A percentile compares a stretch with the other conserved stretches of the same genome.
Evolutionary conservation across 2,329 filamentous ascomycete species (phyloP).

Genomic region (Ophiostoma populinum): DNA sequence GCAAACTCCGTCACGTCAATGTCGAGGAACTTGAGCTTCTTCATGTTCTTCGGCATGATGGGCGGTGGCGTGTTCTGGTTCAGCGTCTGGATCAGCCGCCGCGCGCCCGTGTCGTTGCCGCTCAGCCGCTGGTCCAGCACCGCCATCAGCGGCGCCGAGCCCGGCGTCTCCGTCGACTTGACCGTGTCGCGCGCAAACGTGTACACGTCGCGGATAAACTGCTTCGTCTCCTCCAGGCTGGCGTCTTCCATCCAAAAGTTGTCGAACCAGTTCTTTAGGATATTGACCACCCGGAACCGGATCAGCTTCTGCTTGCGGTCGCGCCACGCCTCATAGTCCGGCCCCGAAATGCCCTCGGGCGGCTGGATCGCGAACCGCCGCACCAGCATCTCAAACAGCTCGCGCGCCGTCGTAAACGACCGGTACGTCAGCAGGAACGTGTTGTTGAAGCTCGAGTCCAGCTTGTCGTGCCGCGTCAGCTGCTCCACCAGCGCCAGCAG

Average conservation of each 20-base stretch:
- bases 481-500: slow-evolving; percentile 83
- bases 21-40: slow-evolving; percentile 95
- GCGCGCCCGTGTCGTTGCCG: slow-evolving; percentile 73
- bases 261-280: slow-evolving; percentile 96
- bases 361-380: slow-evolving; percentile 87
- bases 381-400: slow-evolving; percentile 84
- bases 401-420: slow-evolving; percentile 79
- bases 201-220: slow-evolving; percentile 76
- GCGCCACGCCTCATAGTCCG: slow-evolving; percentile 74
- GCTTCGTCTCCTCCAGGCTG: slow-evolving; percentile 57
- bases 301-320: slow-evolving; percentile 94
- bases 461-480: slow-evolving; percentile 84
- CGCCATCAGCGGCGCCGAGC: slow-evolving; percentile 66
- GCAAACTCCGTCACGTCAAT: slow-evolving; percentile 94
- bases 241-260: slow-evolving; percentile 97
- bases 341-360: slow-evolving; percentile 56
- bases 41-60: slow-evolving; percentile 97
- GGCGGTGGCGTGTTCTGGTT: slow-evolving; percentile 69
- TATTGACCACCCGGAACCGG: slow-evolving; percentile 90
- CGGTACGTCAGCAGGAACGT: slow-evolving; percentile 94
- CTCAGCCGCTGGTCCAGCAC: slow-evolving; percentile 76
- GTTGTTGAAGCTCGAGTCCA: slow-evolving; percentile 91
- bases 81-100: slow-evolving; percentile 73
- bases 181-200: slow-evolving; percentile 83
- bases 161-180: slow-evolving; percentile 83